Evolutionary conservation across 495 filamentous ascomycete genomes (phyloP).

Genomic region (Neurospora sp.): DNA sequence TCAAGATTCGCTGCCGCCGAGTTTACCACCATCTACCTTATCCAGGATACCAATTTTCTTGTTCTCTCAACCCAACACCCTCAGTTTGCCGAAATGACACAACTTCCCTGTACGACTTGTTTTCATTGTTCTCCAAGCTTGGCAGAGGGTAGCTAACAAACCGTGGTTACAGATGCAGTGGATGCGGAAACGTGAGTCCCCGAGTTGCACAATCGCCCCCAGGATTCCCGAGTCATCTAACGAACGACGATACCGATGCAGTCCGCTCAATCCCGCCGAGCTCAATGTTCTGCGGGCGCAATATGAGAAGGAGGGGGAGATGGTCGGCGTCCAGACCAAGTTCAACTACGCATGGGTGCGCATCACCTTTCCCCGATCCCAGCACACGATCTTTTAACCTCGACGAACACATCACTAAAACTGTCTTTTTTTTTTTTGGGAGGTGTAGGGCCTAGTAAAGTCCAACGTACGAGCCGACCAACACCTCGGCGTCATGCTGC

Average conservation of each 20-base stretch:
- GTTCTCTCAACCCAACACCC: not conserved
- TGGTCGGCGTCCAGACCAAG: constrained; percentile 94
- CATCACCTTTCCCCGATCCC: not conserved
- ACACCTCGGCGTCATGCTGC: constrained; percentile 85
- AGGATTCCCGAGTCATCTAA: constrained; percentile 4
- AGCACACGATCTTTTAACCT: not conserved
- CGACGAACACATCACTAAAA: not conserved
- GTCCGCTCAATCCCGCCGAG: constrained; percentile 79
- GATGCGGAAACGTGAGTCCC: constrained; percentile 80
- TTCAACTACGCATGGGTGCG: constrained; percentile 98
- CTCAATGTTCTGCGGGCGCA: constrained; percentile 84
- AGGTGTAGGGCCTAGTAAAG: constrained; percentile 67
- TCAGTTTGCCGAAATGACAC: constrained; percentile 42
- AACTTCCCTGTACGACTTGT: constrained; percentile 51
- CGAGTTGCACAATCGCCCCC: not conserved
- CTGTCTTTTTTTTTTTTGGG: too few relatives aligned
- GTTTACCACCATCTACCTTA: not conserved
- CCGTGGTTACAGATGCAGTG: constrained; percentile 63
- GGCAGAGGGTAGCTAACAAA: constrained; percentile 5
- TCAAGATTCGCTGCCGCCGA: not conserved
- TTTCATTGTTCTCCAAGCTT: not conserved
- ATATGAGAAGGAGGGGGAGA: constrained; percentile 93
- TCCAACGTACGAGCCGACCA: constrained; percentile 73
- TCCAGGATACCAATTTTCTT: not conserved
- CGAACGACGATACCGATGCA: constrained; percentile 22